phyloP scores from a whole-genome alignment of 2,329 filamentous ascomycete genomes.

The Curvularia sp. region DNA sequence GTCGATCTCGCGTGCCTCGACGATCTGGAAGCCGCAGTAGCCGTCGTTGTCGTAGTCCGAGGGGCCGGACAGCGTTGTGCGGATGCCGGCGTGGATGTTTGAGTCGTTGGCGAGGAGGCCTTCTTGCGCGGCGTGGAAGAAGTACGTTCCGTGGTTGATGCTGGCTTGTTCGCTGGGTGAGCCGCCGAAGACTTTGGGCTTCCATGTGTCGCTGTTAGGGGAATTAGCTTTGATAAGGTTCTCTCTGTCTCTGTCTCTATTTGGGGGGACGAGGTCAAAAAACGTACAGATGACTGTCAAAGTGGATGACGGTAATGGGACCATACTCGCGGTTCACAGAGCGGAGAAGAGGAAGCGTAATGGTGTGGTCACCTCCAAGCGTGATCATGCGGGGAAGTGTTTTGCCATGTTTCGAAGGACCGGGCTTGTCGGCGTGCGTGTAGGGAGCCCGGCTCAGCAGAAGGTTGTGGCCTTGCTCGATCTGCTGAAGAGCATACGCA shows the following conservation, averaged over 20 bases:
- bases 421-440: conserved; percentile 71
- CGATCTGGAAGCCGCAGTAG: conserved; percentile 83
- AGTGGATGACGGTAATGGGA: conserved; percentile 70
- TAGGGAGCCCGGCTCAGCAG: conserved; percentile 74
- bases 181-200: conserved; percentile 85
- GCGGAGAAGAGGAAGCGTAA: conserved; percentile 63
- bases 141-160: conserved; percentile 90
- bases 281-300: conserved; percentile 65
- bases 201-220: conserved; percentile 64
- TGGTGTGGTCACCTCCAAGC: conserved; percentile 69
- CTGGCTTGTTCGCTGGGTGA: conserved; percentile 76
- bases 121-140: conserved; percentile 81
- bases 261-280: too few species aligned
- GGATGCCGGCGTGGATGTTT: conserved; percentile 87
- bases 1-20: conserved; percentile 76
- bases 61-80: conserved; percentile 79
- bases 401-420: conserved; percentile 74
- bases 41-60: conserved; percentile 86
- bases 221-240: neutral
- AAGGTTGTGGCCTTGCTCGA: conserved; percentile 82
- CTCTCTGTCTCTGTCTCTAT: neutral
- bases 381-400: conserved; percentile 84
- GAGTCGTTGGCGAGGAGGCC: conserved; percentile 81
- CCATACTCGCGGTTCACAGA: conserved; percentile 71
- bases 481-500: conserved; percentile 79